These are phyloP conservation scores for Dryas alaskensis DNA, from an alignment of 306 rosid species.

Conservation along the genomic window DNA sequence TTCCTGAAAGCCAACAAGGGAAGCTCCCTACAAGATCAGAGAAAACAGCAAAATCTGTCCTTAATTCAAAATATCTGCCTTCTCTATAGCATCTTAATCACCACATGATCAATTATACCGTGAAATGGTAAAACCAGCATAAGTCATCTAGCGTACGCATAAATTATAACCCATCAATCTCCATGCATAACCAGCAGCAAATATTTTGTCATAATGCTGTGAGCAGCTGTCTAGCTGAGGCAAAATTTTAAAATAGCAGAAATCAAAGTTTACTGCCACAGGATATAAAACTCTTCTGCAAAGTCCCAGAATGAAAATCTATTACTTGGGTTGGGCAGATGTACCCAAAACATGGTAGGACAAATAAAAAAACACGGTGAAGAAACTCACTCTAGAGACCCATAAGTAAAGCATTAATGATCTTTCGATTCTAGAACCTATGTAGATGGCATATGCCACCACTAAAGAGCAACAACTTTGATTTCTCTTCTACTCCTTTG, in stretches of 20 bases:
- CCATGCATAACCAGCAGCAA: not conserved
- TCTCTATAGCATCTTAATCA: not conserved
- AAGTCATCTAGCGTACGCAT: not conserved
- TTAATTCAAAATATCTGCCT: not conserved
- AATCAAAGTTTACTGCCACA: not conserved
- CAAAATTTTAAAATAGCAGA: not conserved
- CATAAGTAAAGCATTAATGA: not conserved
- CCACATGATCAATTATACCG: not conserved
- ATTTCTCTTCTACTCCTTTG: not conserved
- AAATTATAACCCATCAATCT: not conserved
- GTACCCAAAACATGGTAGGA: not conserved
- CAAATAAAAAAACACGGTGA: not conserved
- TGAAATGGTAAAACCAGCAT: not conserved
- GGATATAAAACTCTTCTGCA: not conserved
- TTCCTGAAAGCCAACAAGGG: constrained; percentile 1
- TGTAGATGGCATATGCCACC: constrained; percentile 1
- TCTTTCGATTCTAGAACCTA: not conserved
- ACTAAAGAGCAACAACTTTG: not conserved
- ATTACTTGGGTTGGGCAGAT: not conserved
- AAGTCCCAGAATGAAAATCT: not conserved
- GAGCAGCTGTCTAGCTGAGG: not conserved
- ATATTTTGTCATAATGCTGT: not conserved
- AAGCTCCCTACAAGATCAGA: not conserved
- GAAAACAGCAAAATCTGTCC: constrained; percentile 6
- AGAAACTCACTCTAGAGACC: not conserved